Percentiles rank a stretch among this genome's conserved stretches.
Evolutionary conservation across 2,329 filamentous ascomycete genomes (phyloP).

Genomic region (Rhinocladiella similis): DNA sequence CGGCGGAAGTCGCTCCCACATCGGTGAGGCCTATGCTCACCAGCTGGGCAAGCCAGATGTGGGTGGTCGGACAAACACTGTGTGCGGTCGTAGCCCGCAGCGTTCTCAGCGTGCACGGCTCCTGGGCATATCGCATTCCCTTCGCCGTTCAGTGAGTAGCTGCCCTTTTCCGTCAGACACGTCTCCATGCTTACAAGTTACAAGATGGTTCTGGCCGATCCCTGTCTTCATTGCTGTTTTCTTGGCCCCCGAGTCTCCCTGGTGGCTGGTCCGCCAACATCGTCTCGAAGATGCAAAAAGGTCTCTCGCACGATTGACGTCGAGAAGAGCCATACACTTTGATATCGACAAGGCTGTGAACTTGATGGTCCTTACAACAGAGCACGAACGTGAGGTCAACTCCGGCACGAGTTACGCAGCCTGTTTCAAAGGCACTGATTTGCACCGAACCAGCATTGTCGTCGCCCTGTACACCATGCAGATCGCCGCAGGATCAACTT

Average conservation of each 20-base stretch:
- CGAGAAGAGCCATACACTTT: conserved; percentile 25
- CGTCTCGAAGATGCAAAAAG: conserved; percentile 47
- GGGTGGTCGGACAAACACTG: conserved; percentile 55
- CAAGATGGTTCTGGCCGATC: conserved; percentile 28
- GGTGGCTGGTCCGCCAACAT: conserved; percentile 52
- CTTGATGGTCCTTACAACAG: conserved; percentile 25
- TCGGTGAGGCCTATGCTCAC: conserved; percentile 62
- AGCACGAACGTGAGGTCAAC: conserved; percentile 21
- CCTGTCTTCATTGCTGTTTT: conserved; percentile 27
- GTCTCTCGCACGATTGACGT: conserved; percentile 45
- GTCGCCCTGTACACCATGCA: conserved; percentile 36
- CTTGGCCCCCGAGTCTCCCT: conserved; percentile 48
- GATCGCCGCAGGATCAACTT: conserved; percentile 31
- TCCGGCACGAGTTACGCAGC: conserved; percentile 30
- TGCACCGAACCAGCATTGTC: conserved; percentile 42
- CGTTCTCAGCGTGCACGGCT: conserved; percentile 4
- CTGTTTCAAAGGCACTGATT: conserved; percentile 34
- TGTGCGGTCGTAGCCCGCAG: conserved; percentile 30
- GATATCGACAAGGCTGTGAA: conserved; percentile 29
- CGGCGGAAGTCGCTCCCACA: conserved; percentile 64
- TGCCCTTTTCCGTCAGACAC: not conserved
- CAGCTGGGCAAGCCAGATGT: conserved; percentile 56
- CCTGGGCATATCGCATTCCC: conserved; percentile 30
- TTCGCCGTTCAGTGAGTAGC: conserved; percentile 26
- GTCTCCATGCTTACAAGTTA: not conserved